Conservation (phyloP, 257 asterid genomes). For the Nicotiana undulata region DNA sequence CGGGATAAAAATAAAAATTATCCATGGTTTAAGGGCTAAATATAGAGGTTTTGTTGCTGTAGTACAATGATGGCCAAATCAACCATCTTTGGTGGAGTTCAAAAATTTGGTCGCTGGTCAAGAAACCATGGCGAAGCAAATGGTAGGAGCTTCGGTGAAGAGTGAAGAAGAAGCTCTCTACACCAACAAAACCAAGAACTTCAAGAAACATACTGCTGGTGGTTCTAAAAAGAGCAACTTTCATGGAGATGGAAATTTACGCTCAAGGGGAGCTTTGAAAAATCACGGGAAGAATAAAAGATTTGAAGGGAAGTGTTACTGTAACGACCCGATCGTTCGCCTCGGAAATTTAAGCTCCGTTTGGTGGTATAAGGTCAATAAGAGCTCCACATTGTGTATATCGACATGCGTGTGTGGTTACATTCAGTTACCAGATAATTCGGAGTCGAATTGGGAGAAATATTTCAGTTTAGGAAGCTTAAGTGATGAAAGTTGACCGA, state of each 20-base stretch:
- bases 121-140: conserved; percentile 18
- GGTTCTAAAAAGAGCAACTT: neutral
- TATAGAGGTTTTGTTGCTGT: neutral
- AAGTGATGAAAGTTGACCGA: too few relatives aligned
- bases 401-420: too few relatives aligned
- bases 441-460: too few relatives aligned
- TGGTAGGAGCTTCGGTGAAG: conserved; percentile 3
- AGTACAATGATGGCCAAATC: neutral
- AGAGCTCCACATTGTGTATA: too few relatives aligned
- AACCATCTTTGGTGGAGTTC: conserved; percentile 5
- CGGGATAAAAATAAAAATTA: neutral
- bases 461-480: too few relatives aligned
- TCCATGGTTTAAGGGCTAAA: neutral
- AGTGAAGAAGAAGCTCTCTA: conserved; percentile 9
- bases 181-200: neutral
- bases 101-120: conserved; percentile 10
- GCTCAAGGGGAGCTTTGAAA: neutral
- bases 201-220: neutral
- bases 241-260: neutral
- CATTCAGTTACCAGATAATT: too few relatives aligned
- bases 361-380: too few relatives aligned
- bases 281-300: neutral
- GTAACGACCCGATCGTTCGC: too few relatives aligned
- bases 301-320: neutral
- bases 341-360: too few relatives aligned